Conservation (phyloP, 83 land plant species). For the Picea engelmannii region DNA sequence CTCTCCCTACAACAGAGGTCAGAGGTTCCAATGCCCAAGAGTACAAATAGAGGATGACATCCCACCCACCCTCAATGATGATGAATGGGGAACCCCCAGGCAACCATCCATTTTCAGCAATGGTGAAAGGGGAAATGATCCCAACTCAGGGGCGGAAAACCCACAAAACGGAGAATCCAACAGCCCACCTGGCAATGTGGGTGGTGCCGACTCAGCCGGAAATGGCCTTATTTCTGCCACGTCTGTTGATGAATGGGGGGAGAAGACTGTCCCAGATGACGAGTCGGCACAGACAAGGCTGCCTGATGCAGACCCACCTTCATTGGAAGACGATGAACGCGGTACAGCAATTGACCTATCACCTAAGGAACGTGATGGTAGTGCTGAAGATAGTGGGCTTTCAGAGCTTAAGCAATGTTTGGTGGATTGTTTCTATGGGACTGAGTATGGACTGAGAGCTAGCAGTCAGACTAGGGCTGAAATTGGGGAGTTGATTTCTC, state of each 20-base stretch:
- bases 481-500: slow-evolving; percentile 62
- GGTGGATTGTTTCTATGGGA: slow-evolving; percentile 66
- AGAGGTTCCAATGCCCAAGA: background rate
- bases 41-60: background rate
- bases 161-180: background rate
- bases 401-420: slow-evolving; percentile 60
- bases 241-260: slow-evolving; percentile 36
- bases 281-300: background rate
- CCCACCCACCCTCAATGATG: slow-evolving; percentile 26
- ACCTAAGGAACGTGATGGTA: background rate
- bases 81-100: slow-evolving; percentile 1
- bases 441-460: slow-evolving; percentile 63
- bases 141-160: background rate
- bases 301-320: slow-evolving; percentile 13
- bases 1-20: background rate
- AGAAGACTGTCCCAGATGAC: slow-evolving; percentile 1
- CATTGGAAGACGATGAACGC: slow-evolving; percentile 21
- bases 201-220: background rate
- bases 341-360: background rate
- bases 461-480: slow-evolving; percentile 62
- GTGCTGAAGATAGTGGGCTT: slow-evolving; percentile 14
- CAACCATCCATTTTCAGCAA: slow-evolving; percentile 22
- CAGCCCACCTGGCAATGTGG: background rate
- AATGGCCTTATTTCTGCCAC: slow-evolving; percentile 9
- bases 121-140: slow-evolving; percentile 35